Conservation (phyloP, 106 monocot species). For the Dioscorea dumetorum region DNA sequence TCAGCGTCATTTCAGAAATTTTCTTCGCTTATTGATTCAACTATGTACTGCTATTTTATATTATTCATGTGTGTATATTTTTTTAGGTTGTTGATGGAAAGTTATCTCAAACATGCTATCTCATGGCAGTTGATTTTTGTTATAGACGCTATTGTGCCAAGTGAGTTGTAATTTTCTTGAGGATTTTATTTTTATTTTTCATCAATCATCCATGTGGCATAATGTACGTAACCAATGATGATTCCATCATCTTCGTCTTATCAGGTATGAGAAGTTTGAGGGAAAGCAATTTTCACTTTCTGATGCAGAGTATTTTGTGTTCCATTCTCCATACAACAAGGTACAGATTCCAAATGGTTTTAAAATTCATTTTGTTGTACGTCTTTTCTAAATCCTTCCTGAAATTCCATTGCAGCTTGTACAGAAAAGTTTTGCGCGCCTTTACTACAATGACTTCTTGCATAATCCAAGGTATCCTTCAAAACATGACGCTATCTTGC, state of each 20-base stretch:
- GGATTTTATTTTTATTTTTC: conserved; percentile 1
- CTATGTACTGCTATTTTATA: too few relatives aligned
- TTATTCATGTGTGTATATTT: background rate
- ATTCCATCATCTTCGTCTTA: background rate
- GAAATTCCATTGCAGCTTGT: conserved; percentile 62
- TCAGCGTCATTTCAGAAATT: too few relatives aligned
- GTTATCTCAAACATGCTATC: conserved; percentile 91
- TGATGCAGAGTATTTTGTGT: conserved; percentile 82
- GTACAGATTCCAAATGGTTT: conserved; percentile 17
- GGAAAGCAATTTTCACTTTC: conserved; percentile 73
- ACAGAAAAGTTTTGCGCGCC: conserved; percentile 92
- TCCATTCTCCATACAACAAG: conserved; percentile 99
- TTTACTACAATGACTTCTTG: conserved; percentile 84
- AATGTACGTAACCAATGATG: background rate
- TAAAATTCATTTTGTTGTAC: too few relatives aligned
- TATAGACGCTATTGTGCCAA: conserved; percentile 74
- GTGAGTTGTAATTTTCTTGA: conserved; percentile 31
- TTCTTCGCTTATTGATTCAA: too few relatives aligned
- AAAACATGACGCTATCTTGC: background rate
- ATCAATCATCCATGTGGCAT: background rate
- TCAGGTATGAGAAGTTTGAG: conserved; percentile 73
- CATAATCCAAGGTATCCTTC: conserved; percentile 54
- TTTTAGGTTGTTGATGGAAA: conserved; percentile 96
- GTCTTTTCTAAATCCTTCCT: background rate
- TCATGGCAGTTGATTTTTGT: conserved; percentile 92